These are phyloP conservation scores for Pisolithus thermaeus DNA, from an alignment of 1,284 basidiomycete species.

Conservation along the genomic window DNA sequence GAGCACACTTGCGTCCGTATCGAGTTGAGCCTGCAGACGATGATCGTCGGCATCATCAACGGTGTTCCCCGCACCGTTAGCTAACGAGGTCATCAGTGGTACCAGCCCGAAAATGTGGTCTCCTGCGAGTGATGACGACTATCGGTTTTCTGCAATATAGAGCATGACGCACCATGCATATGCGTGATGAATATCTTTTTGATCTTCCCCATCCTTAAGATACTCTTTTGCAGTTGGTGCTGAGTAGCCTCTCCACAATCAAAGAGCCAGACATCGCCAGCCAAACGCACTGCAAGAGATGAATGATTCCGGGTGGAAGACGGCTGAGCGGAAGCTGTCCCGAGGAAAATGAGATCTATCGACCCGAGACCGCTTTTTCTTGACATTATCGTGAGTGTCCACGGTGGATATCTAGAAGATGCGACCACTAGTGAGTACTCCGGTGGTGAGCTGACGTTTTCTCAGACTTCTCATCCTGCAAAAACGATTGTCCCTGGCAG, in stretches of 20 bases:
- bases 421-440: too few relatives aligned
- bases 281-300: constrained; percentile 56
- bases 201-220: constrained; percentile 73
- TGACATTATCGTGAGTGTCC: not conserved
- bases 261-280: constrained; percentile 74
- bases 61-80: constrained; percentile 67
- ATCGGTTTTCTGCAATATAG: not conserved
- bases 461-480: not conserved
- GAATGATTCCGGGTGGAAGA: constrained; percentile 74
- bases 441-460: not conserved
- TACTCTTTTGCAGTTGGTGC: constrained; percentile 67
- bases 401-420: too few relatives aligned
- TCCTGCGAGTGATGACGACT: constrained; percentile 38
- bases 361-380: constrained; percentile 26
- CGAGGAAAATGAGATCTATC: constrained; percentile 64
- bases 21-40: constrained; percentile 32
- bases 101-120: constrained; percentile 84
- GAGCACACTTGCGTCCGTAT: constrained; percentile 27
- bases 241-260: constrained; percentile 92
- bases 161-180: constrained; percentile 62
- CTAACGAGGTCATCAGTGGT: constrained; percentile 61
- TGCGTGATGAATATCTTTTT: constrained; percentile 90
- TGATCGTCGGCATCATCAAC: constrained; percentile 57
- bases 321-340: constrained; percentile 73
- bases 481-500: constrained; percentile 32